These are phyloP conservation scores for Ceratobasidium sp. DNA, from an alignment of 1,284 basidiomycete species.

Conservation along the genomic window DNA sequence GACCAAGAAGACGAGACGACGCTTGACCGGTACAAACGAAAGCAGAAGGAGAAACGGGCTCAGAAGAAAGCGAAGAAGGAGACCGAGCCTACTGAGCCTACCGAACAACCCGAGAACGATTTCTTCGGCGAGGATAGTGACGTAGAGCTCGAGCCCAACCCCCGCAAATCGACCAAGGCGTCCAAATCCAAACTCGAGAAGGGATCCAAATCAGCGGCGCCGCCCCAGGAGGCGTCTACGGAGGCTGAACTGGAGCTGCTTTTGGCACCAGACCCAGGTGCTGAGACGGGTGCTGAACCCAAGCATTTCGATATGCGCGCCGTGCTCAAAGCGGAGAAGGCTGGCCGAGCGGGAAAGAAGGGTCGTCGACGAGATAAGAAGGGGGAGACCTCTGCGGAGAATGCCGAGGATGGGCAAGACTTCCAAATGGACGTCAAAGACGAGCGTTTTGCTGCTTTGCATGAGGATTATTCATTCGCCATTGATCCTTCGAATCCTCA, in stretches of 20 bases:
- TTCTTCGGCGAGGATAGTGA: slow-evolving; percentile 55
- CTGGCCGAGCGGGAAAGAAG: slow-evolving; percentile 50
- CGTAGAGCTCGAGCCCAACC: slow-evolving; percentile 50
- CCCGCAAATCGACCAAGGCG: slow-evolving; percentile 51
- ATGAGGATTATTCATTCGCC: slow-evolving; percentile 93
- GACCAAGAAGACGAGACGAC: slow-evolving; percentile 79
- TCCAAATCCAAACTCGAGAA: slow-evolving; percentile 56
- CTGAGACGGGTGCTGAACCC: slow-evolving; percentile 60
- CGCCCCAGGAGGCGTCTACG: slow-evolving; percentile 57
- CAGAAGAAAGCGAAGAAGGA: slow-evolving; percentile 67
- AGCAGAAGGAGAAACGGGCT: slow-evolving; percentile 88
- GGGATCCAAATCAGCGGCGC: slow-evolving; percentile 49
- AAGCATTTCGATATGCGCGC: slow-evolving; percentile 95
- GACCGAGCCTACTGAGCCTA: slow-evolving; percentile 55
- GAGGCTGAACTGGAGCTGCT: slow-evolving; percentile 76
- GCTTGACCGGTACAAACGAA: slow-evolving; percentile 85
- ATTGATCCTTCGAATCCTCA: slow-evolving; percentile 97
- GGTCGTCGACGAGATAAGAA: slow-evolving; percentile 62
- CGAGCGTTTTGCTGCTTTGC: slow-evolving; percentile 87
- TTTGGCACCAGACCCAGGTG: slow-evolving; percentile 65
- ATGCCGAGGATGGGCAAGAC: slow-evolving; percentile 72
- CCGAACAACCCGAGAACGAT: slow-evolving; percentile 49
- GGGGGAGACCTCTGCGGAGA: slow-evolving; percentile 66
- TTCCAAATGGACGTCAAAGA: slow-evolving; percentile 91
- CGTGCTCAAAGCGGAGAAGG: slow-evolving; percentile 87